These are phyloP conservation scores for Macrocystidia cucumis DNA, from an alignment of 1,284 basidiomycete genomes.

Conservation along the genomic window DNA sequence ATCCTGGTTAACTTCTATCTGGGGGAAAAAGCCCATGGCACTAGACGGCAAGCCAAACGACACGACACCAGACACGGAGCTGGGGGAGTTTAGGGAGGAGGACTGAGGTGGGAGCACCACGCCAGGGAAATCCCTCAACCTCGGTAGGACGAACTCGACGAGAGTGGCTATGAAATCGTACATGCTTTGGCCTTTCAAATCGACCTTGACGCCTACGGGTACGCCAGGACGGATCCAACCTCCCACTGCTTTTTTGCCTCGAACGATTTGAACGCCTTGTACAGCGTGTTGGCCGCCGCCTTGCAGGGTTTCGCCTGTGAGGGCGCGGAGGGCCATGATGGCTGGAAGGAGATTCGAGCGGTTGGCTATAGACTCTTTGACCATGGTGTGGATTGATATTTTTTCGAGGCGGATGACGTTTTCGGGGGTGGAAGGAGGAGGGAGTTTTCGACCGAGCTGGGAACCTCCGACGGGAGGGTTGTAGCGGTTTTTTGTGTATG, in stretches of 20 bases:
- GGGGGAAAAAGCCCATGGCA: conserved; percentile 90
- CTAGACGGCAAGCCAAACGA: conserved; percentile 80
- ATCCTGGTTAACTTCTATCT: conserved; percentile 89
- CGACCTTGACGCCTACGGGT: conserved; percentile 86
- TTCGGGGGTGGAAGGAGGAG: conserved; percentile 54
- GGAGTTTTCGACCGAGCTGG: conserved; percentile 55
- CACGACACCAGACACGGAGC: conserved; percentile 81
- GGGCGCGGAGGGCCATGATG: conserved; percentile 82
- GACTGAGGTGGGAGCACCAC: conserved; percentile 64
- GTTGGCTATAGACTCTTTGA: conserved; percentile 72
- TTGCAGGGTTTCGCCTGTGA: conserved; percentile 76
- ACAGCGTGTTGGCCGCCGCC: conserved; percentile 64
- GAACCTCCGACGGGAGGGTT: conserved; percentile 73
- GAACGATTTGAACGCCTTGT: conserved; percentile 76
- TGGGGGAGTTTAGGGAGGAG: conserved; percentile 59
- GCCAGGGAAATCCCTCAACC: conserved; percentile 87
- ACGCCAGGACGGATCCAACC: conserved; percentile 84
- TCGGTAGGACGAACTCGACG: conserved; percentile 91
- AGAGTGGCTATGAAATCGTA: conserved; percentile 90
- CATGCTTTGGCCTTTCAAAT: conserved; percentile 85
- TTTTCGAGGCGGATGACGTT: conserved; percentile 76
- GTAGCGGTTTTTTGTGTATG: conserved; percentile 69
- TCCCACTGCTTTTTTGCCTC: conserved; percentile 74
- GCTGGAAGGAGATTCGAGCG: conserved; percentile 76
- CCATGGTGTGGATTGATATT: conserved; percentile 81